phyloP scores from a whole-genome alignment of 371 early-diverging fungal species.

The Zancudomyces culisetae region DNA sequence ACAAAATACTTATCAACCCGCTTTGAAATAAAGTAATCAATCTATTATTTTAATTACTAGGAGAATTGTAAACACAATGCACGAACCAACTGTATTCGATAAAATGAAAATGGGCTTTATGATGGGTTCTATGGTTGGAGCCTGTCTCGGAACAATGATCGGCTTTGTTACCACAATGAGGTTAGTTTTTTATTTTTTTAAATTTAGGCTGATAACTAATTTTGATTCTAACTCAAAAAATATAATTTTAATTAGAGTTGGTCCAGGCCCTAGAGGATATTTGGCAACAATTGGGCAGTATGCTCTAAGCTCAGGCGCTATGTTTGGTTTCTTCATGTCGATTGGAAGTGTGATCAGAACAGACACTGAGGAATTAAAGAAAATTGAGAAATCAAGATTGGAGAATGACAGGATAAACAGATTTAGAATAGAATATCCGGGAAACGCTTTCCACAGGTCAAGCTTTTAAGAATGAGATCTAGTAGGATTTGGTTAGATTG shows the following conservation, averaged over 20 bases:
- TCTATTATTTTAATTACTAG: too few relatives aligned
- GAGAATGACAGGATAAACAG: constrained; percentile 16
- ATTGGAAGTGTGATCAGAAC: constrained; percentile 59
- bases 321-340: constrained; percentile 44
- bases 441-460: too few relatives aligned
- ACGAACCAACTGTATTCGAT: constrained; percentile 30
- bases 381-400: constrained; percentile 14
- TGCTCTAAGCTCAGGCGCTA: constrained; percentile 34
- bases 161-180: constrained; percentile 45
- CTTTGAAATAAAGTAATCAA: too few relatives aligned
- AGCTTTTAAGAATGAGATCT: too few relatives aligned
- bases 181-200: constrained; percentile 19
- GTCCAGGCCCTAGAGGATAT: constrained; percentile 39
- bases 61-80: constrained; percentile 1
- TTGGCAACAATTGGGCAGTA: constrained; percentile 34
- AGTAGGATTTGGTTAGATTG: too few relatives aligned
- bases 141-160: constrained; percentile 62
- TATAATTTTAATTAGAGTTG: constrained; percentile 20
- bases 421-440: constrained; percentile 2
- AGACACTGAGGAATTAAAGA: constrained; percentile 22
- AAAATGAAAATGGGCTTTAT: constrained; percentile 61
- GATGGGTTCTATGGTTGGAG: constrained; percentile 70
- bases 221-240: neutral
- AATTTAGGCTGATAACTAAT: neutral
- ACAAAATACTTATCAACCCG: too few relatives aligned